Evolutionary conservation across 1,139 yeast genomes (phyloP), one percentile per base, ranked within the genome.

Genomic region (Debaryomyces sp.): DNA sequence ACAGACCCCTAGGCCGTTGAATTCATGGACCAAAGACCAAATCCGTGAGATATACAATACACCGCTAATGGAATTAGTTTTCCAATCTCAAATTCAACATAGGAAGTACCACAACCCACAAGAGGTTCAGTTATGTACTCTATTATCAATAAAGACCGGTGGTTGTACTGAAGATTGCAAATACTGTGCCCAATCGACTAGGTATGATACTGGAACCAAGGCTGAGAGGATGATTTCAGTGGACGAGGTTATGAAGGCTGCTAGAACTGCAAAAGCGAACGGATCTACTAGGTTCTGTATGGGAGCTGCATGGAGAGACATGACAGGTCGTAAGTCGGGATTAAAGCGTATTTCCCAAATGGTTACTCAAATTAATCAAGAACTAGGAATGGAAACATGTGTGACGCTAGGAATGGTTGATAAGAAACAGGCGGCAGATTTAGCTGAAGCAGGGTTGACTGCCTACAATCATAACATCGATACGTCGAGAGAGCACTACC

Each of bases 301-400:
- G 85, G 96, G 95, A 40, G 90, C 94, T 10, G 96, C 95, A 1
- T 88, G 94, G 94, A 77, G 96, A 62, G 94, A 87, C 54, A 87
- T 88, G 95, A 72, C 75, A 42, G 95, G 95, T 8, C 73, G 95
- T 44, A 87, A 86, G 62, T 78, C 84, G 22, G 90, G 87, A 0
- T 63, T 87, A 53, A 80, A 77, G 53, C 80, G 74, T 55, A 85
- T 87, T 49, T 72, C 82, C 17, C 79, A 81, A 47, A 87, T 87
- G 94, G 85, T 87, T 22, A 64, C 72, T 22, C 79, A 71, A 50
- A 85, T 87, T 47, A 84, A 85, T 57, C 59, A 65, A 41, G 86
- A 81, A 34, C 67, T 87, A 64, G 83, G 84, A 0, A 72, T 88
- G 81, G 95, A 87, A 62, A 82, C 88, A 13, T 87, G 95, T 68